Evolutionary conservation across 2,329 filamentous ascomycete genomes (phyloP).

Genomic region (Colletotrichum phormii): DNA sequence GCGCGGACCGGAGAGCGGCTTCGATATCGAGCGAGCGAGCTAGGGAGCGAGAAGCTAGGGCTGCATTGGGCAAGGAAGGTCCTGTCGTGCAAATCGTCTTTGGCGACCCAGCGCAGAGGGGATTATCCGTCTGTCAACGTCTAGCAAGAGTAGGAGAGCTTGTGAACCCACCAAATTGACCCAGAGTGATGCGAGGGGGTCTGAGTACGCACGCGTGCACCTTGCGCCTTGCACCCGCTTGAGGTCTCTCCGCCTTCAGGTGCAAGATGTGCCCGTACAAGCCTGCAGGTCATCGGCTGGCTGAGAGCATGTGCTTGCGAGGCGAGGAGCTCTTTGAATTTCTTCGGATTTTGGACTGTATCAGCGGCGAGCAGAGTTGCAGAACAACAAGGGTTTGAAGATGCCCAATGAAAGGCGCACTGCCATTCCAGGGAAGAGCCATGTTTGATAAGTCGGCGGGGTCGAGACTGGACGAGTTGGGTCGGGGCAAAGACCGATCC

Average conservation of each 20-base stretch:
- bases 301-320: constrained; percentile 8
- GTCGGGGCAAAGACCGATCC: neutral
- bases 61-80: constrained; percentile 27
- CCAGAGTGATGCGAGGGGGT: neutral
- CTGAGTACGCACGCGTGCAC: neutral
- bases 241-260: neutral
- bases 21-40: neutral
- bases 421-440: neutral
- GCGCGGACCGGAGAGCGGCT: constrained; percentile 6
- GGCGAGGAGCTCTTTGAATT: neutral
- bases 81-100: constrained; percentile 9
- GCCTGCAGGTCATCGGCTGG: neutral
- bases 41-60: constrained; percentile 18
- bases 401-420: neutral
- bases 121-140: neutral
- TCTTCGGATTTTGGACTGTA: neutral
- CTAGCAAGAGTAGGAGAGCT: neutral
- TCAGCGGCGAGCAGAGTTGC: neutral
- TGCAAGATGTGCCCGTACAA: neutral
- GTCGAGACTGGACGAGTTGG: neutral
- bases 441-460: neutral
- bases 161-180: neutral
- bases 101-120: neutral
- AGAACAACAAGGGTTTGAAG: neutral
- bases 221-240: neutral